Base-by-base conservation (phyloP, 805 yeast genomes). In the Candida yuanshanica region DNA sequence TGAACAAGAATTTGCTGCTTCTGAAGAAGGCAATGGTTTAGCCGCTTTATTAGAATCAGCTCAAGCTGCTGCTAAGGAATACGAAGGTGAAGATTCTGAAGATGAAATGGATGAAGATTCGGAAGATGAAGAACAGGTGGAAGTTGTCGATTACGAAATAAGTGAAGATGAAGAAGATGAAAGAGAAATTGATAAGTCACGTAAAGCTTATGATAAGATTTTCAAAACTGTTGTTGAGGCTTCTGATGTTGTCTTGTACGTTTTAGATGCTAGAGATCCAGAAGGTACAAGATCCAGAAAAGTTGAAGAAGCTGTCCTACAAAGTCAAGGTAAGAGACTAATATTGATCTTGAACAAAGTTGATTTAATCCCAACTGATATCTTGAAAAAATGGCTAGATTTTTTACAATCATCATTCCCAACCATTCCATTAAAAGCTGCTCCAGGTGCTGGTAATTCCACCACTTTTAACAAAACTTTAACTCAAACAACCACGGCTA, bases 201-300 rank as follows among this genome's bases (percentile, higher is more conserved):
- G 93, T 62, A 90, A 84, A 61, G 93, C 96, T 6, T 93, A 84
- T 60, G 98, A 91, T 62, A 91, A 90, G 66, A 80, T 91, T 45
- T 91, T 90, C 73, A 90, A 89, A 64, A 74, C 89, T 13, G 97
- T 93, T 25, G 46, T 43, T 31, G 46, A 43, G 22, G 46, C 46
- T 16, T 39, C 46, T 6, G 46, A 43, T 32, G 46, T 43, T 34
- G 95, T 43, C 14, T 33, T 43, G n/a, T 42, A 43, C 27, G 46
- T 43, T 7, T 36, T 43, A 20, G 46, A 43, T 32, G 99, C 99
- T 2, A 81, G 99, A 64, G 96, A 93, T 64, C 99, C 99, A 41
- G 95, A 87, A 63, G 81, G 88, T 16, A 91, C 98, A 3, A 79
- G 99, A 58, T 89, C 97, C 8, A 79, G 81, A 60, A 87, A 79